These are phyloP conservation scores for Nakazawaea wickerhamii DNA, from an alignment of 805 yeast genomes.

Conservation along the genomic window DNA sequence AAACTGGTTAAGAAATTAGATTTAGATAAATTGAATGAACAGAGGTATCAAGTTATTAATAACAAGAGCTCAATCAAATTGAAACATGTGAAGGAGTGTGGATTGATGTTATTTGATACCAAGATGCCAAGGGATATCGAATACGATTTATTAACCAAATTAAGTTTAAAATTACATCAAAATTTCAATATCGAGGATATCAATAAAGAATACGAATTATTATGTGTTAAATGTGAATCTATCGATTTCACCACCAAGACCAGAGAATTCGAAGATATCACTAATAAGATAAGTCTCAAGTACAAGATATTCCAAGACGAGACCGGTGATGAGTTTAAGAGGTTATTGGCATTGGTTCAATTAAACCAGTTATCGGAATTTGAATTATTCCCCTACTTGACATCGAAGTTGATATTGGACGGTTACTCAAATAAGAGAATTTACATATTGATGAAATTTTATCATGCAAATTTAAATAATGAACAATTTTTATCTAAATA, in stretches of 20 bases:
- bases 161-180: slow-evolving; percentile 1
- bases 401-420: slow-evolving; percentile 1
- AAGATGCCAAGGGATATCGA: slow-evolving; percentile 18
- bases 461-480: not conserved
- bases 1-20: slow-evolving; percentile 28
- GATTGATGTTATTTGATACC: slow-evolving; percentile 28
- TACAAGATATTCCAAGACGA: slow-evolving; percentile 10
- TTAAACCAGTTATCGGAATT: slow-evolving; percentile 7
- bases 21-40: slow-evolving; percentile 26
- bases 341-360: slow-evolving; percentile 1
- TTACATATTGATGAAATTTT: slow-evolving; percentile 6
- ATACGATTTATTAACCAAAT: slow-evolving; percentile 15
- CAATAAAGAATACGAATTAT: not conserved
- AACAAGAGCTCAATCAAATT: slow-evolving; percentile 22
- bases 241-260: slow-evolving; percentile 5
- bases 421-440: not conserved
- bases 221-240: not conserved
- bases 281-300: not conserved
- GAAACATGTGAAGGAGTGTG: slow-evolving; percentile 24
- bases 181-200: slow-evolving; percentile 13
- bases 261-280: slow-evolving; percentile 5
- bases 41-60: slow-evolving; percentile 25
- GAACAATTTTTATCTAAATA: not conserved
- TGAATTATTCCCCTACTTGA: slow-evolving; percentile 7
- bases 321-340: not conserved